Percentiles rank a stretch among this genome's conserved stretches.
Conservation (phyloP, 2,329 filamentous ascomycete species). For the Penicillium sp. region DNA sequence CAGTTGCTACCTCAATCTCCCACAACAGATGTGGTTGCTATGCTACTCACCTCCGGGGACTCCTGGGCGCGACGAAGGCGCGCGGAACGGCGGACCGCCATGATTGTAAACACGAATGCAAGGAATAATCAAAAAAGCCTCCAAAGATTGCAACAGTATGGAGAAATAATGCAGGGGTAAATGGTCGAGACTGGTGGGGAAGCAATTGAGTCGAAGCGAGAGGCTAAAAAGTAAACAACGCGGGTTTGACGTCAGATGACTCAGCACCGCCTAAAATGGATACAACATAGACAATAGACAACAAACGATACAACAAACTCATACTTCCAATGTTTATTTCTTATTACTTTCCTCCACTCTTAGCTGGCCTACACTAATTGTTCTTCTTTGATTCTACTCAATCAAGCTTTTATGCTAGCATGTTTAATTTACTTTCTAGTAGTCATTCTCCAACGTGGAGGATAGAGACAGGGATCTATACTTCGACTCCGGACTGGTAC, state of each 20-base stretch:
- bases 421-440: conserved; percentile 9
- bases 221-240: conserved; percentile 9
- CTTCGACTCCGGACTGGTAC: too few relatives aligned
- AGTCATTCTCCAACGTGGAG: too few relatives aligned
- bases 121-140: neutral
- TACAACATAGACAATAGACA: too few relatives aligned
- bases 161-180: conserved; percentile 2
- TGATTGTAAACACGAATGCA: conserved; percentile 17
- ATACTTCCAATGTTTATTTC: neutral
- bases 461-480: too few relatives aligned
- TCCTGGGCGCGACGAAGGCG: conserved; percentile 36
- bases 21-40: conserved; percentile 14
- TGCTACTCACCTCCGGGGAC: conserved; percentile 35
- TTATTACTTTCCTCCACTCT: neutral
- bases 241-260: conserved; percentile 12
- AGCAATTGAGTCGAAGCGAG: neutral
- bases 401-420: too few relatives aligned
- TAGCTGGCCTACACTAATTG: neutral
- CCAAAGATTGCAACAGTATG: neutral
- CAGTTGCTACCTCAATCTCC: conserved; percentile 7
- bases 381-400: conserved; percentile 5
- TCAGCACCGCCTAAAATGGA: neutral
- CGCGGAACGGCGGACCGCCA: conserved; percentile 44
- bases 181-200: neutral
- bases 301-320: neutral